Conservation (phyloP, 768 basidiomycete genomes). For the Peribolospora baueri region DNA sequence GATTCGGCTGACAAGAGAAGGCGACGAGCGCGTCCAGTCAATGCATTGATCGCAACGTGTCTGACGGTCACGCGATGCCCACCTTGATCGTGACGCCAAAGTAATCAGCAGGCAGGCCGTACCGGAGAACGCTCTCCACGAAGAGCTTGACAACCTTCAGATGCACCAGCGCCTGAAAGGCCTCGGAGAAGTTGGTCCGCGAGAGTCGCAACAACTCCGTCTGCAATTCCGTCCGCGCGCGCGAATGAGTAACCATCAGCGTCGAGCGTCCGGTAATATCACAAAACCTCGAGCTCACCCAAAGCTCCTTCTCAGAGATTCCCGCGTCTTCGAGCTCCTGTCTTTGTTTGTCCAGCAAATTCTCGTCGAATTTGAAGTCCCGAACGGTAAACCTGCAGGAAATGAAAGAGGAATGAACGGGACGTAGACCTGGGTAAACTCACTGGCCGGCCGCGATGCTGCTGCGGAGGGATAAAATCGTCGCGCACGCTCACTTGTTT, state of each 20-base stretch:
- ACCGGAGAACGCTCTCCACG: constrained; percentile 82
- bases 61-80: constrained; percentile 5
- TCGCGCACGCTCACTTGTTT: constrained; percentile 41
- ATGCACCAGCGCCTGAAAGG: constrained; percentile 79
- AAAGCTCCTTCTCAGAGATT: constrained; percentile 79
- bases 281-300: constrained; percentile 33
- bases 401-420: neutral
- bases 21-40: neutral
- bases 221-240: constrained; percentile 22
- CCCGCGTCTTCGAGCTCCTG: constrained; percentile 58
- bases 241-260: neutral
- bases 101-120: constrained; percentile 83
- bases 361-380: constrained; percentile 78
- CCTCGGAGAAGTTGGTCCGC: constrained; percentile 88
- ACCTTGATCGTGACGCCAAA: constrained; percentile 60
- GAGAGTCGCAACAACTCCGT: constrained; percentile 73
- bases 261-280: neutral
- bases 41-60: neutral
- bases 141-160: constrained; percentile 76
- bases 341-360: constrained; percentile 49
- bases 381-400: constrained; percentile 57
- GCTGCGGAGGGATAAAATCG: neutral
- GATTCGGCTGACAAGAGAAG: constrained; percentile 39
- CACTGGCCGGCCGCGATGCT: neutral
- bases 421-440: neutral